Base-by-base conservation (phyloP, 108 stramenopile genomes). In the Cyclotella baltica region DNA sequence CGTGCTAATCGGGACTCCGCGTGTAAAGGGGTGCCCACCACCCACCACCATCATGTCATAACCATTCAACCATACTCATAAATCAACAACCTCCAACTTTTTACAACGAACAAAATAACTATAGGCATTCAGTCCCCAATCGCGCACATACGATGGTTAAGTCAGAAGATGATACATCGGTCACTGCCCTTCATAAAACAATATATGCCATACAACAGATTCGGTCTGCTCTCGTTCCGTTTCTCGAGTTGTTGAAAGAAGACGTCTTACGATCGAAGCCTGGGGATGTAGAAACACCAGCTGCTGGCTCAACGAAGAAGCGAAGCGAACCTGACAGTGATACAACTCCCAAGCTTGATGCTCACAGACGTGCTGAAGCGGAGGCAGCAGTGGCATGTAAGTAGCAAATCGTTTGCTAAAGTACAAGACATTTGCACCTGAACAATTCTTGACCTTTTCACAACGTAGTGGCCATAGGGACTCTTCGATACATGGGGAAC, bases 401-500 rank as follows among this genome's bases (percentile, higher is more conserved):
- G 59, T 61, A 20, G 4, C n/a, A 4, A 23, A 55, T 22, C 55
- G 11, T 25, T 56, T 56, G 25, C 55, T 56, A 6, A 62, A 15
- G 61, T 29, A 35, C 5, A 30, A 20, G 34, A 62, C 13, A 22
- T 1, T 2, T 5, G 1, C 33, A 6, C 8, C 33, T 20, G 35
- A n/a, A 33, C 3, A 4, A 5, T 13, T 34, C 31, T 4, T 34
- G 16, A 3, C 13, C 37, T 52, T 20, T 13, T 19, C 23, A 40
- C 31, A 9, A 28, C 88, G 86, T 89, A 30, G 61, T 95, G 16
- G 86, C 94, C 6, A 53, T 95, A 0, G 90, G 94, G n/a, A 95
- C 91, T 35, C 50, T 95, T 55, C 77, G 92, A 46, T 92, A 90
- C 66, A 93, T 95, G 94, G 88, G 88, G 0, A 88, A 80, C 22